phyloP scores from a whole-genome alignment of 208 protist genomes.

The Leishmania martiniquensis region DNA sequence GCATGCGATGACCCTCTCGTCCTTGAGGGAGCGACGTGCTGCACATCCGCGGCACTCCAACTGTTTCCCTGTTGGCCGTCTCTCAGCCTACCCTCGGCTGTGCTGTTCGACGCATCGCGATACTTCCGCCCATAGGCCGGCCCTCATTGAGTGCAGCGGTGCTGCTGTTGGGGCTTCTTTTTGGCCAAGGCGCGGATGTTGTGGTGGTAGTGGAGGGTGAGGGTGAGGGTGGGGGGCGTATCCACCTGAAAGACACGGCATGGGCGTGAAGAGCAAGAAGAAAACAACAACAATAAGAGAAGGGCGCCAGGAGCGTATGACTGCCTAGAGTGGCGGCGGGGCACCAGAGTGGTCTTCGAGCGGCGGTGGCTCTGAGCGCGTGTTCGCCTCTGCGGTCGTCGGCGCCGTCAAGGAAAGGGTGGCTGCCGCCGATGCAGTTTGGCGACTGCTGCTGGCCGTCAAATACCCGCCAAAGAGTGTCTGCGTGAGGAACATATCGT shows the following conservation, averaged over 20 bases:
- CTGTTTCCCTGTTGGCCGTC: no score
- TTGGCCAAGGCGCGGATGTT: neutral
- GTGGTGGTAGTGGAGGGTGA: neutral
- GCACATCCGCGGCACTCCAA: no score
- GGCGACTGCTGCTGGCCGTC: slow-evolving; percentile 22
- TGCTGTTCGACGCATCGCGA: neutral
- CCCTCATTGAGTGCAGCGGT: neutral
- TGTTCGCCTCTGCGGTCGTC: slow-evolving; percentile 16
- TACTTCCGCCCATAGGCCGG: neutral
- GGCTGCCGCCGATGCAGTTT: neutral
- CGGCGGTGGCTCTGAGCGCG: slow-evolving; percentile 34
- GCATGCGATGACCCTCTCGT: no score
- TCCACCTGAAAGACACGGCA: neutral
- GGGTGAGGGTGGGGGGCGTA: neutral
- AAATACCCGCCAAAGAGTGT: slow-evolving; percentile 67
- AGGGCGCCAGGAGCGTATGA: neutral
- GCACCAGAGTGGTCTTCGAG: slow-evolving; percentile 21
- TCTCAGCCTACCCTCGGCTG: no score
- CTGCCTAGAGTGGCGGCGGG: neutral
- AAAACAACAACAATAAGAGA: neutral
- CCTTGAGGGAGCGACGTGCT: no score
- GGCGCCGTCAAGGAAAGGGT: slow-evolving; percentile 35
- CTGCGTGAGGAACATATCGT: slow-evolving; percentile 90
- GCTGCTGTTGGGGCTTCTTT: neutral
- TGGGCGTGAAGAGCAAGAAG: neutral